These are phyloP conservation scores for Nicotiana rustica DNA, from an alignment of 305 asterid species.

Conservation along the genomic window DNA sequence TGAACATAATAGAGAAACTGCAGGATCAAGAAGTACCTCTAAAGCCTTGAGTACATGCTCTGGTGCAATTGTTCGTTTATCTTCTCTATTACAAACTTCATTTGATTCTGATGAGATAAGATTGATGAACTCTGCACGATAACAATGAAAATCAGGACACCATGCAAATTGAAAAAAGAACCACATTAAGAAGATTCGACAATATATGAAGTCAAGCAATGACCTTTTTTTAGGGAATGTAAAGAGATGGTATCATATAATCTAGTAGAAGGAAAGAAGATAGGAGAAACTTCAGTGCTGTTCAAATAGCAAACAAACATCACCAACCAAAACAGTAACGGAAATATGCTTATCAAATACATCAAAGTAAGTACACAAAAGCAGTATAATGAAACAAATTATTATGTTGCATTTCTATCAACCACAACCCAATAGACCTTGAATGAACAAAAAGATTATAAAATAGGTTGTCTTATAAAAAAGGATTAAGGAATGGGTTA, in stretches of 20 bases:
- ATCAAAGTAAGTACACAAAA: neutral
- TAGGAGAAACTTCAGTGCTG: neutral
- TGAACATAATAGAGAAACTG: neutral
- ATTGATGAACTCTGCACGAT: conserved; percentile 80
- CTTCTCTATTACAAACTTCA: conserved; percentile 92
- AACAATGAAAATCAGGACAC: conserved; percentile 28
- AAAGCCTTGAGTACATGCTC: conserved; percentile 94
- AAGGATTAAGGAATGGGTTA: neutral
- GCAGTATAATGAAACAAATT: neutral
- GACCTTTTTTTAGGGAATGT: neutral
- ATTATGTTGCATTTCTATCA: neutral
- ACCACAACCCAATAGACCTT: neutral
- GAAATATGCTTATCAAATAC: neutral
- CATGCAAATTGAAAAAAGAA: conserved; percentile 13
- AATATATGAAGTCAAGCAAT: neutral
- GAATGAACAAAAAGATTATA: neutral
- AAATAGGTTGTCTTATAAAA: neutral
- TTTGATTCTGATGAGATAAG: conserved; percentile 95
- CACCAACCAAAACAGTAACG: neutral
- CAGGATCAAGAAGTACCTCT: conserved; percentile 55
- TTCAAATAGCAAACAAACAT: neutral
- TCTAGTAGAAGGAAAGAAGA: neutral
- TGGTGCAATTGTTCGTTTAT: conserved; percentile 88
- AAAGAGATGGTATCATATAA: neutral
- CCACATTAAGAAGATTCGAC: conserved; percentile 10